A percentile compares a stretch with the other conserved stretches of the same genome.
Evolutionary conservation across 2,329 filamentous ascomycete species (phyloP).

Genomic region (Sporothrix inflata): DNA sequence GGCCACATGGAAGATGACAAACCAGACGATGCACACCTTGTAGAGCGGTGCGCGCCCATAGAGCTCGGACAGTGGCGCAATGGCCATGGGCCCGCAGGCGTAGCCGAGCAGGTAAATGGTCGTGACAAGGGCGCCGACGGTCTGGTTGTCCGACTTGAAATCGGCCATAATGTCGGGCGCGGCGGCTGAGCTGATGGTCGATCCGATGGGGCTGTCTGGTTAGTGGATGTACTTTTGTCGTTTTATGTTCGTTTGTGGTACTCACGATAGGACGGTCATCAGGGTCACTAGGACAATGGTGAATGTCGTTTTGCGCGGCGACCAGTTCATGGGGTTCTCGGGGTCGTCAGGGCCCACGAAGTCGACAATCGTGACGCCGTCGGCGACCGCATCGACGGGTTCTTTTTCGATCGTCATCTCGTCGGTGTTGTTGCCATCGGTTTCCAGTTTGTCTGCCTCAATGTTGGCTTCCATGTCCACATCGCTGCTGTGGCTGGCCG

Average conservation of each 20-base stretch:
- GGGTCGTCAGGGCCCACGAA: slow-evolving; percentile 27
- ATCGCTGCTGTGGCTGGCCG: not conserved
- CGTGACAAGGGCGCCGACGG: slow-evolving; percentile 66
- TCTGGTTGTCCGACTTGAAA: slow-evolving; percentile 56
- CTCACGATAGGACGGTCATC: slow-evolving; percentile 19
- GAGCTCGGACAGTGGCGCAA: slow-evolving; percentile 62
- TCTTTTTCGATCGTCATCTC: not conserved
- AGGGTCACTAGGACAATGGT: slow-evolving; percentile 13
- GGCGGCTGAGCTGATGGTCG: slow-evolving; percentile 67
- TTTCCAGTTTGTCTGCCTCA: not conserved
- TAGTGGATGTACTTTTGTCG: no score
- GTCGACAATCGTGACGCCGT: slow-evolving; percentile 18
- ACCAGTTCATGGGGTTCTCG: slow-evolving; percentile 29
- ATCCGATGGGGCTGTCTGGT: slow-evolving; percentile 11
- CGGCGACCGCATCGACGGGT: not conserved
- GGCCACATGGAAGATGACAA: slow-evolving; percentile 52
- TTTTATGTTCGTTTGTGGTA: no score
- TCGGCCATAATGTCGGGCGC: slow-evolving; percentile 65
- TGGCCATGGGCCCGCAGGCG: slow-evolving; percentile 59
- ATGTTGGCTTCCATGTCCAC: not conserved
- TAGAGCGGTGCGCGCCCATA: slow-evolving; percentile 58
- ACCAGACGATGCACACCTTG: slow-evolving; percentile 45
- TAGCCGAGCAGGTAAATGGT: slow-evolving; percentile 69
- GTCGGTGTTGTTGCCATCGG: not conserved
- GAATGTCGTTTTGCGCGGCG: slow-evolving; percentile 9